These are phyloP conservation scores for Fusarium stilboides DNA, from an alignment of 2,329 filamentous ascomycete species.

Conservation along the genomic window DNA sequence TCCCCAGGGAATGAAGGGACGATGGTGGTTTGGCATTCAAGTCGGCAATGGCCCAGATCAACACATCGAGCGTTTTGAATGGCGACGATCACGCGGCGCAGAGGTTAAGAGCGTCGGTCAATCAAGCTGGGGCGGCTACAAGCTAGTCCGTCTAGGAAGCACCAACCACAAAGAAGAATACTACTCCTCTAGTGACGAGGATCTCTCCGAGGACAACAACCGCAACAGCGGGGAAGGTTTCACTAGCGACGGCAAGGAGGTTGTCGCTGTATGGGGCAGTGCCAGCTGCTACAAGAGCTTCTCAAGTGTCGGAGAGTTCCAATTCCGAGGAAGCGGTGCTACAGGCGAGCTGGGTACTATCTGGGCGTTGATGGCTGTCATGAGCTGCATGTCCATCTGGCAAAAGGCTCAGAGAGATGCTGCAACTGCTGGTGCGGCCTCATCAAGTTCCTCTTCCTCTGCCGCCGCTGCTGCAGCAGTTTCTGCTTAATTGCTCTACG, in stretches of 20 bases:
- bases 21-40: conserved; percentile 42
- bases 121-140: conserved; percentile 41
- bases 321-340: conserved; percentile 47
- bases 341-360: conserved; percentile 46
- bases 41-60: conserved; percentile 33
- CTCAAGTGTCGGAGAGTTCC: conserved; percentile 46
- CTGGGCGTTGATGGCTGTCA: conserved; percentile 48
- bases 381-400: conserved; percentile 49
- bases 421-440: conserved; percentile 14
- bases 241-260: conserved; percentile 45
- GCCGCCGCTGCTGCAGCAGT: background rate
- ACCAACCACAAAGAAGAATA: conserved; percentile 17
- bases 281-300: conserved; percentile 31
- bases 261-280: conserved; percentile 45
- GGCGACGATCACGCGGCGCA: conserved; percentile 41
- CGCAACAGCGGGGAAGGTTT: conserved; percentile 29
- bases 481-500: background rate
- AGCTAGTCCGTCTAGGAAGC: conserved; percentile 45
- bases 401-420: conserved; percentile 29
- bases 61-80: conserved; percentile 43
- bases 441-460: conserved; percentile 16
- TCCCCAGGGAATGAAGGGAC: conserved; percentile 15
- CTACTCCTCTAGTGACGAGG: conserved; percentile 21
- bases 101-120: conserved; percentile 44
- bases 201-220: conserved; percentile 12